Evolutionary conservation across 1,139 yeast species (phyloP).

Genomic region (Magnusiomyces ingens): DNA sequence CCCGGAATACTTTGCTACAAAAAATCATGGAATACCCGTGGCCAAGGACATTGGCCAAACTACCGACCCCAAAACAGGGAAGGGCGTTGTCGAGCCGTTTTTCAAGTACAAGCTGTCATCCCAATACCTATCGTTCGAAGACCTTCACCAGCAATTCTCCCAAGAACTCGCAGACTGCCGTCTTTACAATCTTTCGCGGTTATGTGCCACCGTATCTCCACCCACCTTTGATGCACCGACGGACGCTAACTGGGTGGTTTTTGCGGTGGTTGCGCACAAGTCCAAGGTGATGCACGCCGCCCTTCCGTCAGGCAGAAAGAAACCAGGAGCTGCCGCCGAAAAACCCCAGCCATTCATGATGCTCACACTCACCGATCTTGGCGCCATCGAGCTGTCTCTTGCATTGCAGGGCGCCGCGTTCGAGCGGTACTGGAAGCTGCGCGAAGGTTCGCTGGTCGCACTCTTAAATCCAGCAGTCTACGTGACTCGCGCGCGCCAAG

Average conservation of each 20-base stretch:
- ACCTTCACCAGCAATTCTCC: conserved; percentile 24
- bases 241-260: conserved; percentile 66
- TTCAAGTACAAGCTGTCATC: conserved; percentile 22
- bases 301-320: background rate
- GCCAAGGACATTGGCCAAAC: no score
- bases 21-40: no score
- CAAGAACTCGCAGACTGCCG: conserved; percentile 9
- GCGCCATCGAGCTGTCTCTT: conserved; percentile 45
- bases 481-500: conserved; percentile 27
- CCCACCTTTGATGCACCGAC: conserved; percentile 65
- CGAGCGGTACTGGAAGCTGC: conserved; percentile 62
- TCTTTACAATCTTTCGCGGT: conserved; percentile 22
- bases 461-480: conserved; percentile 66
- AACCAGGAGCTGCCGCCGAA: background rate
- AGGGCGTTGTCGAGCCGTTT: conserved; percentile 20
- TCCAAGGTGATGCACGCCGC: conserved; percentile 38
- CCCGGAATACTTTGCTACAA: no score
- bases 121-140: conserved; percentile 34
- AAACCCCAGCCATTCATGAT: conserved; percentile 49
- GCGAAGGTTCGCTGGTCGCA: conserved; percentile 67
- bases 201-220: conserved; percentile 46
- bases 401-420: conserved; percentile 64
- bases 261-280: conserved; percentile 61
- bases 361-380: conserved; percentile 62
- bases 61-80: no score